Base-by-base conservation (phyloP, 2,329 filamentous ascomycete genomes). In the Setomelanomma holmii region DNA sequence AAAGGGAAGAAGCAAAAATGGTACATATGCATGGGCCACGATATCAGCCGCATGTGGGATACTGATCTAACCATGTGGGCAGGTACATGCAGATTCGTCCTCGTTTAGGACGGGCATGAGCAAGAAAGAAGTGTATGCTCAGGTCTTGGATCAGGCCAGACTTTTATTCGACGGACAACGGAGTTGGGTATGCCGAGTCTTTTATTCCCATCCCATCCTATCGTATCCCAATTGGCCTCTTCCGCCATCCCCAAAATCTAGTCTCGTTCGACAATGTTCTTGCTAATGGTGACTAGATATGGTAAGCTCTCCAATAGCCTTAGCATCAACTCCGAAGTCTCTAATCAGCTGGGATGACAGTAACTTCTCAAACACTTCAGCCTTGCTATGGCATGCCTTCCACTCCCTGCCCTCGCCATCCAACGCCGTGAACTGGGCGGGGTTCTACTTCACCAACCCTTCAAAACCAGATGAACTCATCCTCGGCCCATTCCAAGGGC, bases 41-140 rank as follows among this genome's bases (percentile, higher is more conserved):
- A n/a, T n/a, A n/a, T n/a, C n/a, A n/a, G n/a, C n/a, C n/a, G n/a
- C n/a, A n/a, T n/a, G n/a, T n/a, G n/a, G n/a, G n/a, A n/a, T n/a
- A n/a, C n/a, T n/a, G n/a, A n/a, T n/a, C n/a, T n/a, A n/a, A n/a
- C n/a, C n/a, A 30, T 30, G 24, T 40, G 24, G 14, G 22, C 14
- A 64, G 88, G 88, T 90, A 51, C 90, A 93, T 76, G 90, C 90
- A 45, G 89, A 93, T 69, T 85, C 89, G 3, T 90, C 89, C 45
- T 90, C 85, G 65, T 93, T 93, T 74, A 81, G 79, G 42, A 68
- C 81, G 12, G 86, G 84, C 59, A 74, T 91, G 54, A 85, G 81
- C 46, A 93, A 93, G 74, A 79, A 84, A 51, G 85, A 90, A 56
- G 89, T 88, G 20, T 93, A 93, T 61, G 81, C 84, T 57, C 89